Evolutionary conservation across 164 flowering plant species (phyloP).

Genomic region (Cinnamomum micranthum): DNA sequence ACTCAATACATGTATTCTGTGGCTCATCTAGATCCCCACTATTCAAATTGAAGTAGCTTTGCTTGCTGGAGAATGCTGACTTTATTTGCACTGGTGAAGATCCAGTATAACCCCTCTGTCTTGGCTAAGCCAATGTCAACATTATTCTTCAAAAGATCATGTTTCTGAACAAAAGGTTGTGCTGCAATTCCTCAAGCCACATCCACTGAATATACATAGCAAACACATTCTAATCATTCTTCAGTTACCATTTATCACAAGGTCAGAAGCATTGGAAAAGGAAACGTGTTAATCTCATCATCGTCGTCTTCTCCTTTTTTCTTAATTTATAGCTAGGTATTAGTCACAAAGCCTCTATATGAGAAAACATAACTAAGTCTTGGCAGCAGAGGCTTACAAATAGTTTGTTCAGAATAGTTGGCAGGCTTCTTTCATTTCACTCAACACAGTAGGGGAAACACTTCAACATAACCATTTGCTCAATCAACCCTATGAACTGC

Average conservation of each 20-base stretch:
- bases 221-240: background rate
- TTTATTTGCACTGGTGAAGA: slow-evolving; percentile 32
- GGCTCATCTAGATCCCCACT: slow-evolving; percentile 11
- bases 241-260: background rate
- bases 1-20: background rate
- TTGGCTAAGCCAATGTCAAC: slow-evolving; percentile 36
- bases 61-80: slow-evolving; percentile 12
- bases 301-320: background rate
- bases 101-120: slow-evolving; percentile 32
- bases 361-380: background rate
- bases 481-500: background rate
- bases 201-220: slow-evolving; percentile 59
- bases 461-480: background rate
- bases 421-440: background rate
- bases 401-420: background rate
- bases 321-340: background rate
- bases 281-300: background rate
- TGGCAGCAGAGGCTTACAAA: background rate
- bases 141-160: slow-evolving; percentile 33
- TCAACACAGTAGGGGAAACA: background rate
- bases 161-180: slow-evolving; percentile 40
- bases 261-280: background rate
- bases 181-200: slow-evolving; percentile 58
- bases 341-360: background rate
- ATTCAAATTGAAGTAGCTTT: slow-evolving; percentile 33